Percentiles rank a stretch among this genome's conserved stretches.
Evolutionary conservation across 2,329 filamentous ascomycete species (phyloP).

Genomic region (Microdochium nivale): DNA sequence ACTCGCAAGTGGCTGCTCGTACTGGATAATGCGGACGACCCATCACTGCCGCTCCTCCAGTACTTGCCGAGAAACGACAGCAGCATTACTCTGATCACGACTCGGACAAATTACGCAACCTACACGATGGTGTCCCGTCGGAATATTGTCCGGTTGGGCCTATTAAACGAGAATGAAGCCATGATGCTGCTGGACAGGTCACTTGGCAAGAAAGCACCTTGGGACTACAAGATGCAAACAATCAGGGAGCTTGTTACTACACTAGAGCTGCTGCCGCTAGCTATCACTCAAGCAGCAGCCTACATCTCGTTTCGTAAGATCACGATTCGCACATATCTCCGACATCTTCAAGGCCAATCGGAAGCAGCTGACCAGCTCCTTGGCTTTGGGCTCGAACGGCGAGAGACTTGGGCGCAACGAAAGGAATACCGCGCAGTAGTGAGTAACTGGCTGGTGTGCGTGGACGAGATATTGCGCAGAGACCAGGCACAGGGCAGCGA

Average conservation of each 20-base stretch:
- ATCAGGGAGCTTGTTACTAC: conserved; percentile 9
- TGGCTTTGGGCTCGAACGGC: conserved; percentile 23
- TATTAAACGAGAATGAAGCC: conserved; percentile 14
- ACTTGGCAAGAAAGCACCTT: too few relatives aligned
- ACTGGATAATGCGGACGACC: conserved; percentile 35
- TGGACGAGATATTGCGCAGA: conserved; percentile 22
- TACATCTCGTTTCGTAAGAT: conserved; percentile 27
- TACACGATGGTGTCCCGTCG: too few relatives aligned
- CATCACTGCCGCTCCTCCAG: too few relatives aligned
- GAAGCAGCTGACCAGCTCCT: conserved; percentile 21
- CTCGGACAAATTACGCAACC: conserved; percentile 21
- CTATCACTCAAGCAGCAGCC: conserved; percentile 28
- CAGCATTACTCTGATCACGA: conserved; percentile 28
- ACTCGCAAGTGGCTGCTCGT: conserved; percentile 29
- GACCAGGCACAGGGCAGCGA: conserved; percentile 4
- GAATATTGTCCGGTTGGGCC: conserved; percentile 13
- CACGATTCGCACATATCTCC: conserved; percentile 21
- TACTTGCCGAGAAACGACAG: conserved; percentile 23
- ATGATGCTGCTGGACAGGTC: conserved; percentile 15
- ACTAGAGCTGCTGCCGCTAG: conserved; percentile 29
- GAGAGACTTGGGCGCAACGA: conserved; percentile 17
- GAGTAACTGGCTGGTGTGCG: conserved; percentile 29
- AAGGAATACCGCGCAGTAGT: conserved; percentile 22
- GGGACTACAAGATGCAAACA: too few relatives aligned
- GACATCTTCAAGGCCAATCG: conserved; percentile 19